phyloP scores from a whole-genome alignment of 2,329 filamentous ascomycete species.

The Aureobasidium subglaciale region DNA sequence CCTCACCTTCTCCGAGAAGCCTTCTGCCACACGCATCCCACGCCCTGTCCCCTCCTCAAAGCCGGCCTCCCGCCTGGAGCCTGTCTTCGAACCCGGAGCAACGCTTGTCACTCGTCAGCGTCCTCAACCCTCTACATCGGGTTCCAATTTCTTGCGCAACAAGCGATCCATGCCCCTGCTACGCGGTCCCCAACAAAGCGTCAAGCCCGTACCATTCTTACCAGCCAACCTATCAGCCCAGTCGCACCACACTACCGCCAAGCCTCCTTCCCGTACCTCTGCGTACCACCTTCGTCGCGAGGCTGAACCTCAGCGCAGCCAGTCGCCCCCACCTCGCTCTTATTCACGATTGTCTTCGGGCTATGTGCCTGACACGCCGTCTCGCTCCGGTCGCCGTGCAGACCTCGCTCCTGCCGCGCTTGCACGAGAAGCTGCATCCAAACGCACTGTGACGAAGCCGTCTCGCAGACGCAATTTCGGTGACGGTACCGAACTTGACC shows the following conservation, averaged over 20 bases:
- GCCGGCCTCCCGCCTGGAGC: constrained; percentile 64
- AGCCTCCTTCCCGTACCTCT: constrained; percentile 54
- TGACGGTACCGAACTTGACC: constrained; percentile 85
- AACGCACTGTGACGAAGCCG: constrained; percentile 69
- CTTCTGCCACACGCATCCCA: constrained; percentile 61
- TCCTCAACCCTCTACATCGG: constrained; percentile 46
- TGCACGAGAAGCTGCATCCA: constrained; percentile 47
- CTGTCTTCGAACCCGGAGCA: constrained; percentile 83
- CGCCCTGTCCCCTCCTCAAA: constrained; percentile 53
- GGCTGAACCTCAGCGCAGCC: constrained; percentile 57
- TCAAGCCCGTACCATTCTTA: constrained; percentile 69
- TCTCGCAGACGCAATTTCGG: constrained; percentile 69
- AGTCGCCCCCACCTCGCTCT: constrained; percentile 40
- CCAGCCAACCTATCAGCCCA: constrained; percentile 69
- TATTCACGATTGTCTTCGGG: constrained; percentile 42
- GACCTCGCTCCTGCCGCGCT: constrained; percentile 44
- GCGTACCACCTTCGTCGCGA: constrained; percentile 71
- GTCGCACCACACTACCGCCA: constrained; percentile 71
- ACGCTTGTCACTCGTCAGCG: constrained; percentile 58
- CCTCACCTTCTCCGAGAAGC: constrained; percentile 82
- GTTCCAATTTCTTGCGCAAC: constrained; percentile 48
- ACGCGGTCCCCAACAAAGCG: constrained; percentile 44
- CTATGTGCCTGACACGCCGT: constrained; percentile 44
- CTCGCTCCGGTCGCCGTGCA: constrained; percentile 34
- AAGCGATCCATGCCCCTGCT: constrained; percentile 57